Conservation (phyloP, 306 rosid species). For the Gastrolobium villosum region DNA sequence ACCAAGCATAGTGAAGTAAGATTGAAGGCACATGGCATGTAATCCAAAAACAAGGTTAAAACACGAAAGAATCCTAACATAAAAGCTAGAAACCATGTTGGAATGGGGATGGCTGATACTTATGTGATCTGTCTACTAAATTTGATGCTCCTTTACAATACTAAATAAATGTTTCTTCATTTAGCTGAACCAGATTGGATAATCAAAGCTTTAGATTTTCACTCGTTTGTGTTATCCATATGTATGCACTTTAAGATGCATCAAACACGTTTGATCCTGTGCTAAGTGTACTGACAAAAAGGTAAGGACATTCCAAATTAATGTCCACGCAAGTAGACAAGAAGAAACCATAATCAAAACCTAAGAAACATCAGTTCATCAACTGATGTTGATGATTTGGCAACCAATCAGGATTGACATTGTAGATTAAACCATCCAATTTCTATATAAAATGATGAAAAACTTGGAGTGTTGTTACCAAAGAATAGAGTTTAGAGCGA, state of each 20-base stretch:
- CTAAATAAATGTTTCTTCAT: constrained; percentile 23
- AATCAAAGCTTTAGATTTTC: neutral
- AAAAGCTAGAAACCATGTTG: constrained; percentile 14
- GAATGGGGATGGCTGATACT: constrained; percentile 19
- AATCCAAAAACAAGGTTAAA: constrained; percentile 32
- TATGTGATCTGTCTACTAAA: neutral
- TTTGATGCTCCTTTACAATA: constrained; percentile 17
- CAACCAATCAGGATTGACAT: constrained; percentile 1
- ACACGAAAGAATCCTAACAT: constrained; percentile 29
- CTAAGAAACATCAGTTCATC: constrained; percentile 14
- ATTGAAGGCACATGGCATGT: constrained; percentile 17
- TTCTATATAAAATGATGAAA: neutral
- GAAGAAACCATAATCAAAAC: constrained; percentile 11
- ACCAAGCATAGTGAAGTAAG: constrained; percentile 13
- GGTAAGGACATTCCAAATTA: constrained; percentile 28
- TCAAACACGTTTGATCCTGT: neutral
- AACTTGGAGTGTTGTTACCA: neutral
- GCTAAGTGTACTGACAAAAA: neutral
- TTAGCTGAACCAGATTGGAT: constrained; percentile 22
- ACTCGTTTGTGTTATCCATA: constrained; percentile 10
- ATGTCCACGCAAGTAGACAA: constrained; percentile 13
- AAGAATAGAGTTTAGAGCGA: neutral
- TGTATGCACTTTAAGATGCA: constrained; percentile 37
- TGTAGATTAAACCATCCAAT: constrained; percentile 31
- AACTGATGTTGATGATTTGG: constrained; percentile 7